Percentiles rank a stretch among this genome's conserved stretches.
These are phyloP conservation scores for Suillus weaverae DNA, from an alignment of 768 basidiomycete genomes.

Conservation along the genomic window DNA sequence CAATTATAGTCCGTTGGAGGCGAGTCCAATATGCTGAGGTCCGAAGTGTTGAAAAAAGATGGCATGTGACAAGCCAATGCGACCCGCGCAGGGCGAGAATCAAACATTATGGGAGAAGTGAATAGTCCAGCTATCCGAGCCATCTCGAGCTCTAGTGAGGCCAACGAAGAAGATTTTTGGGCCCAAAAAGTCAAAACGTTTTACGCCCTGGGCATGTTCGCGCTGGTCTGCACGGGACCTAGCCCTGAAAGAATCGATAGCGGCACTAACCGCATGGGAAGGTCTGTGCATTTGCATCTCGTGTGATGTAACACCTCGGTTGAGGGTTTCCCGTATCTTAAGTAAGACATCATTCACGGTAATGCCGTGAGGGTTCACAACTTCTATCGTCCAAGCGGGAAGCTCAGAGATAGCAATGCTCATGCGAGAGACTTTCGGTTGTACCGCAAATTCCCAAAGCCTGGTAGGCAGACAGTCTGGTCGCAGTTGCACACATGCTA, in stretches of 20 bases:
- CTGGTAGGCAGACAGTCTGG: slow-evolving; percentile 17
- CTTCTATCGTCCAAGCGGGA: slow-evolving; percentile 32
- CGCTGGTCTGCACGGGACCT: slow-evolving; percentile 30
- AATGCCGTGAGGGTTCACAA: slow-evolving; percentile 27
- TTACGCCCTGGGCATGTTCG: slow-evolving; percentile 40
- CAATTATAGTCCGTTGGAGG: neutral
- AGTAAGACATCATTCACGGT: slow-evolving; percentile 29
- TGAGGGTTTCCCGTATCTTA: slow-evolving; percentile 28
- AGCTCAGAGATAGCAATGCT: slow-evolving; percentile 21
- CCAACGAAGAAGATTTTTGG: slow-evolving; percentile 32
- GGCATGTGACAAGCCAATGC: neutral
- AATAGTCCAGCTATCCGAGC: slow-evolving; percentile 31
- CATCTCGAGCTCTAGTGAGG: slow-evolving; percentile 25
- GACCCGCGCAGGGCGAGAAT: neutral
- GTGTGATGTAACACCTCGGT: slow-evolving; percentile 23
- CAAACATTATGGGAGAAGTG: slow-evolving; percentile 21
- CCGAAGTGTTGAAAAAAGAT: neutral
- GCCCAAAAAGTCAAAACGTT: slow-evolving; percentile 41
- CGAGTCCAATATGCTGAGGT: neutral
- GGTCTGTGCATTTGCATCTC: slow-evolving; percentile 19
- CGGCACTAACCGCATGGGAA: slow-evolving; percentile 23
- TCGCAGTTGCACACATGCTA: slow-evolving; percentile 23
- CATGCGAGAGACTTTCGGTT: slow-evolving; percentile 20
- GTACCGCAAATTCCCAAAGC: slow-evolving; percentile 23
- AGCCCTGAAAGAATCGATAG: slow-evolving; percentile 31